Evolutionary conservation across 176 grass and related monocot species (phyloP).

Genomic region (Echinochloa phyllopogon): DNA sequence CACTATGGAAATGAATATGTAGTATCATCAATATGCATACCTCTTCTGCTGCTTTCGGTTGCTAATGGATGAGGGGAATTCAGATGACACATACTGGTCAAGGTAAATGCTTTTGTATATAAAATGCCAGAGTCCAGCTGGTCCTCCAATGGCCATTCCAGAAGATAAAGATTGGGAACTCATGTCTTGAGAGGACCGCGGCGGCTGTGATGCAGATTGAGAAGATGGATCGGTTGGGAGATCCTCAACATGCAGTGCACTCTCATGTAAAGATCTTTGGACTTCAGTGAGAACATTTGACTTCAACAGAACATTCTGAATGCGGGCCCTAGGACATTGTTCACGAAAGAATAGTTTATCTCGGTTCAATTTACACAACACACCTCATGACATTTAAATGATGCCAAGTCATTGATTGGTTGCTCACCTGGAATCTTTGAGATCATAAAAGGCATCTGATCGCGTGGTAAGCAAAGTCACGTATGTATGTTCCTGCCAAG

Average conservation of each 20-base stretch:
- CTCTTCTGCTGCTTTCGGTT: slow-evolving; percentile 85
- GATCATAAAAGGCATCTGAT: slow-evolving; percentile 93
- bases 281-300: slow-evolving; percentile 87
- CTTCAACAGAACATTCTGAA: slow-evolving; percentile 86
- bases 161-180: slow-evolving; percentile 55
- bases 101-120: slow-evolving; percentile 93
- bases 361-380: slow-evolving; percentile 34
- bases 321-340: slow-evolving; percentile 58
- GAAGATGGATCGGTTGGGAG: slow-evolving; percentile 60
- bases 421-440: slow-evolving; percentile 90
- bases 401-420: slow-evolving; percentile 22
- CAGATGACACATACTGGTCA: slow-evolving; percentile 90
- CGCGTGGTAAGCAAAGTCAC: slow-evolving; percentile 75
- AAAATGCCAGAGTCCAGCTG: slow-evolving; percentile 97
- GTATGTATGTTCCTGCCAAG: slow-evolving; percentile 77
- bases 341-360: slow-evolving; percentile 24
- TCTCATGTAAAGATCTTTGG: slow-evolving; percentile 75
- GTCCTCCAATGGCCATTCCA: slow-evolving; percentile 60
- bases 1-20: slow-evolving; percentile 11
- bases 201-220: slow-evolving; percentile 33
- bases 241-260: slow-evolving; percentile 72
- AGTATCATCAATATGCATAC: slow-evolving; percentile 40
- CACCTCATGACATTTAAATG: slow-evolving; percentile 24
- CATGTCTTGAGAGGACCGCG: slow-evolving; percentile 29
- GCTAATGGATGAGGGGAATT: slow-evolving; percentile 71